phyloP scores from a whole-genome alignment of 1,284 basidiomycete species.

The Pascua guehoae region DNA sequence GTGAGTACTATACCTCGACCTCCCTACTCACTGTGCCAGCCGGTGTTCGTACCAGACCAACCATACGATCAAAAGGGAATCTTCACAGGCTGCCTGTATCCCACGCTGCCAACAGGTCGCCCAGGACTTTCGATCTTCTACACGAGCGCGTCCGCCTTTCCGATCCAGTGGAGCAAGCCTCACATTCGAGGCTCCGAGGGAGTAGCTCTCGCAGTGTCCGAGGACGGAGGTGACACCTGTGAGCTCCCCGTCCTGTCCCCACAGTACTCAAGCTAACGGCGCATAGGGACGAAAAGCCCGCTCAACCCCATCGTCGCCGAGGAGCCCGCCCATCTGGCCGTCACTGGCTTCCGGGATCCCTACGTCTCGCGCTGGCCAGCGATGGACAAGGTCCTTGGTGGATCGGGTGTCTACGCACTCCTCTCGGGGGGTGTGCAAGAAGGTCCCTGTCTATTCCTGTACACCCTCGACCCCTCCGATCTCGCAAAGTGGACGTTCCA shows the following conservation, averaged over 20 bases:
- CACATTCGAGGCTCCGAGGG: constrained; percentile 18
- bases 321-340: constrained; percentile 8
- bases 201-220: constrained; percentile 14
- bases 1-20: not conserved
- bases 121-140: constrained; percentile 11
- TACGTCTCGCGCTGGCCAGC: constrained; percentile 19
- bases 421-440: constrained; percentile 18
- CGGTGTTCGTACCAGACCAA: constrained; percentile 7
- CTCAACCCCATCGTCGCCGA: constrained; percentile 17
- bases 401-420: constrained; percentile 13
- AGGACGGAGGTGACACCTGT: constrained; percentile 21
- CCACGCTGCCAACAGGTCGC: not conserved
- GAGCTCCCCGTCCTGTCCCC: not conserved
- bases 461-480: constrained; percentile 15
- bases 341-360: constrained; percentile 25
- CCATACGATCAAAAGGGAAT: constrained; percentile 20
- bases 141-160: constrained; percentile 8
- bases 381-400: constrained; percentile 5
- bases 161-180: constrained; percentile 8
- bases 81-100: constrained; percentile 22
- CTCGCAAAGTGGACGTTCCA: constrained; percentile 18
- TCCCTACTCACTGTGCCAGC: constrained; percentile 3
- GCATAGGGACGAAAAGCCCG: constrained; percentile 13
- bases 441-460: constrained; percentile 18
- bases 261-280: not conserved